Conservation (phyloP, 768 basidiomycete genomes). For the Pleurotus ostreatus region DNA sequence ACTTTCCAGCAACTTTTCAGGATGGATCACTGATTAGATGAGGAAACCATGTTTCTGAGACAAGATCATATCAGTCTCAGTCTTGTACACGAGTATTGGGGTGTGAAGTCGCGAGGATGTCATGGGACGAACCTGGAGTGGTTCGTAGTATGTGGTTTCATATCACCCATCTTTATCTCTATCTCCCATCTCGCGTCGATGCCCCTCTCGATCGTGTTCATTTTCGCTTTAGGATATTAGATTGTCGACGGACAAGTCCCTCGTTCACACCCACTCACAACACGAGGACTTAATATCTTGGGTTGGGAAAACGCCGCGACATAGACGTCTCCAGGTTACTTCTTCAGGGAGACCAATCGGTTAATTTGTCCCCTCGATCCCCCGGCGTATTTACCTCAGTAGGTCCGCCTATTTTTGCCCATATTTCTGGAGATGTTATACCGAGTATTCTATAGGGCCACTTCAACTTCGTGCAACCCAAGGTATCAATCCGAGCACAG, state of each 20-base stretch:
- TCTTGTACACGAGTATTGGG: no score
- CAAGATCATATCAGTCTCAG: no score
- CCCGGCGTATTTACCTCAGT: neutral
- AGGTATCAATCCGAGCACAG: no score
- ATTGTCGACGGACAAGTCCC: neutral
- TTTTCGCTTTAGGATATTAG: conserved; percentile 6
- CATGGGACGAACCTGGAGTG: no score
- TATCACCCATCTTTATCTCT: conserved; percentile 1
- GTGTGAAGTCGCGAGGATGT: no score
- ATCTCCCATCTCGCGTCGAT: conserved; percentile 1
- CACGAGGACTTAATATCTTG: conserved; percentile 5
- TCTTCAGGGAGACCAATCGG: neutral
- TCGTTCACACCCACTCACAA: neutral
- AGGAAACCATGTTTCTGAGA: neutral
- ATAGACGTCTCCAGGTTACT: neutral
- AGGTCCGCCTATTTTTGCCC: neutral
- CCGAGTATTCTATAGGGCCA: no score
- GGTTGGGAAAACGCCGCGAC: neutral
- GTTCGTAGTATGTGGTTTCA: no score
- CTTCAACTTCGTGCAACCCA: no score
- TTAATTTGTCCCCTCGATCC: neutral
- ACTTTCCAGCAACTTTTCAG: neutral
- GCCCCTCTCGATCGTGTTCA: conserved; percentile 1
- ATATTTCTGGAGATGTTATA: no score
- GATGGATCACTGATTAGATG: conserved; percentile 6